Evolutionary conservation across 306 rosid genomes (phyloP), one percentile per base, ranked within the genome.

Genomic region (Hippophae tibetana): DNA sequence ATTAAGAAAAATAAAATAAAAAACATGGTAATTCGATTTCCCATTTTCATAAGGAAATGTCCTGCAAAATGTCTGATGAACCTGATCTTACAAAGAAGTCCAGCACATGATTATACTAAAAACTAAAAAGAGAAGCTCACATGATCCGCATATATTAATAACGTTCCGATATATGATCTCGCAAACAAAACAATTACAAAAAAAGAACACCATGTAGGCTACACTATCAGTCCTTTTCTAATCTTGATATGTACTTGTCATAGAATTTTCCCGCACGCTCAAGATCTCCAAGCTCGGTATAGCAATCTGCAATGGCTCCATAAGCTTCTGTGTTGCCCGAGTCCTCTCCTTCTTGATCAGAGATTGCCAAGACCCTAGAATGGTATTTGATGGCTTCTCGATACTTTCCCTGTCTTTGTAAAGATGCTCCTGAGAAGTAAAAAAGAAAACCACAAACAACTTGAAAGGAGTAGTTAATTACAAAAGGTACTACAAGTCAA

Each of bases 231-330:
- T 92, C 99, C 41, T 73, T 69, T 78, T 93, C 97, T 80, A 92
- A 50, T 74, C 86, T 76, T 43, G 89, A 74, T 79, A 92, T 92
- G 57, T 87, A 87, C 46, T 71, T 58, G 73, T 87, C 98, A 65
- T 87, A 87, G 78, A 64, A 87, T 40, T 76, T 74, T 14, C 84
- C 96, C 18, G 98, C 98, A 42, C 73, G 81, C 64, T 92, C 98
- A 57, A 92, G 98, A 56, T 92, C 96, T 65, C 98, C 98, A 65
- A 92, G 87, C 72, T 92, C 98, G 9, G 98, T 87, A 70, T 85
- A 90, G 71, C 98, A 90, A 61, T 90, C 98, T 54, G 99, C 99
- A 65, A 88, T 92, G 26, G 99, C 99, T 41, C 99, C 99, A 57
- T 74, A 88, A 38, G 99, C 99, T 82, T 92, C 99, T 0, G 93